Evolutionary conservation across 768 basidiomycete species (phyloP).

Genomic region (Mycena amicta): DNA sequence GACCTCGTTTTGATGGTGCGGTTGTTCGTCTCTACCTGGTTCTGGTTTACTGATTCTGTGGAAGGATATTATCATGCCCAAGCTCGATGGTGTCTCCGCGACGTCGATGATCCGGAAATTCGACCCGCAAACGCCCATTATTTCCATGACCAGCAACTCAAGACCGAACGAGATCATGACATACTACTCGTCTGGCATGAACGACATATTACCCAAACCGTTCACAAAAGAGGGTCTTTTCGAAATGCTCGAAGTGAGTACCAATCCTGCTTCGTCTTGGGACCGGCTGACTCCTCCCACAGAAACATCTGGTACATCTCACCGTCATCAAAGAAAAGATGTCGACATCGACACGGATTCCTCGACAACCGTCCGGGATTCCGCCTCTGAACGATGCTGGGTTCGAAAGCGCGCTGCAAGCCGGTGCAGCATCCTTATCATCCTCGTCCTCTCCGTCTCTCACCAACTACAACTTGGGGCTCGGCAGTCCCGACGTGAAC

Average conservation of each 20-base stretch:
- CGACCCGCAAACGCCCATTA: constrained; percentile 93
- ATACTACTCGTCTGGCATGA: constrained; percentile 92
- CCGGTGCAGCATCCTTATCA: constrained; percentile 33
- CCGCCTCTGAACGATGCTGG: constrained; percentile 58
- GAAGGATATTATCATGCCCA: constrained; percentile 95
- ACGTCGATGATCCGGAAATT: constrained; percentile 94
- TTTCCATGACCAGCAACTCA: constrained; percentile 96
- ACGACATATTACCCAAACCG: constrained; percentile 94
- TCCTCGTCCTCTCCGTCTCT: background rate
- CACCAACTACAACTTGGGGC: constrained; percentile 9
- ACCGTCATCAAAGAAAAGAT: constrained; percentile 80
- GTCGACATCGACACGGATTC: constrained; percentile 31
- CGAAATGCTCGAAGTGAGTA: constrained; percentile 83
- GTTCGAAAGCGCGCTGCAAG: constrained; percentile 58
- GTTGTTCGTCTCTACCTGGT: constrained; percentile 22
- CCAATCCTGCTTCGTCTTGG: background rate
- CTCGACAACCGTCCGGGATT: constrained; percentile 61
- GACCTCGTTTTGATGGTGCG: constrained; percentile 93
- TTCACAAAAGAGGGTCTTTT: constrained; percentile 93
- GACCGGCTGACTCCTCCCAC: constrained; percentile 1
- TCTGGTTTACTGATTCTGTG: constrained; percentile 3
- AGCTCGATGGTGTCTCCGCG: constrained; percentile 85
- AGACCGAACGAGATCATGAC: constrained; percentile 92
- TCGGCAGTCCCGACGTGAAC: constrained; percentile 39
- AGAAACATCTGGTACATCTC: constrained; percentile 89